phyloP scores from a whole-genome alignment of 176 grass and related monocot species.

The Avena eriantha region DNA sequence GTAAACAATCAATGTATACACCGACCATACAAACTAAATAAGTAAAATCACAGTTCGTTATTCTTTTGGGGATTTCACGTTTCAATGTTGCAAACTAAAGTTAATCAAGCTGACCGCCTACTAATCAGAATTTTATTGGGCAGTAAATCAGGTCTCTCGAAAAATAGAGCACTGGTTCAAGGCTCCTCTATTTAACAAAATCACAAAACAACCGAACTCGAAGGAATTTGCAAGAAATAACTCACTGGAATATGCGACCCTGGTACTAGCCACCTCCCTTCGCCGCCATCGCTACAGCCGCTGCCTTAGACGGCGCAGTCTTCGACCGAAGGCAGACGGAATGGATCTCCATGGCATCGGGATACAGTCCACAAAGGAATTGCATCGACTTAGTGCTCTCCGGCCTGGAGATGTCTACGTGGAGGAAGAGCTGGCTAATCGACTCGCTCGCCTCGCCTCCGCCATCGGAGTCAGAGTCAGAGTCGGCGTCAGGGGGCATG shows the following conservation, averaged over 20 bases:
- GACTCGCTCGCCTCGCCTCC: conserved; percentile 52
- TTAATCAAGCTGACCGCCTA: background rate
- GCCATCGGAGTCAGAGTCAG: conserved; percentile 38
- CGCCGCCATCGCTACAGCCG: background rate
- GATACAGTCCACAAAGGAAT: conserved; percentile 91
- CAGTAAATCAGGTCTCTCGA: conserved; percentile 11
- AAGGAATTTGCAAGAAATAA: conserved; percentile 33
- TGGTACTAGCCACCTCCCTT: conserved; percentile 54
- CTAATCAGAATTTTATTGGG: conserved; percentile 4
- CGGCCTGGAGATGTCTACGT: conserved; percentile 81
- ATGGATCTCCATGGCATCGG: conserved; percentile 87
- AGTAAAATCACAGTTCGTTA: background rate
- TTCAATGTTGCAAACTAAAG: background rate
- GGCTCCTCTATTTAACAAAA: background rate
- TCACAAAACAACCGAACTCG: background rate
- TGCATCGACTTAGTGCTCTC: conserved; percentile 74
- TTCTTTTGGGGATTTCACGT: background rate
- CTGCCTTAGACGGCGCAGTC: conserved; percentile 29
- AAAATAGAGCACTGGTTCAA: background rate
- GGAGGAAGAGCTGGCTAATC: conserved; percentile 86
- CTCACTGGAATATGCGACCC: conserved; percentile 96
- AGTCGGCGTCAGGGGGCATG: conserved; percentile 63
- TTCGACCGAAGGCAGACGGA: conserved; percentile 88
- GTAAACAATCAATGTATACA: background rate
- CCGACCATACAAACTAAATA: background rate